Evolutionary conservation across 805 yeast genomes (phyloP), one percentile per base, ranked within the genome.

Genomic region (Lipomyces kockii): DNA sequence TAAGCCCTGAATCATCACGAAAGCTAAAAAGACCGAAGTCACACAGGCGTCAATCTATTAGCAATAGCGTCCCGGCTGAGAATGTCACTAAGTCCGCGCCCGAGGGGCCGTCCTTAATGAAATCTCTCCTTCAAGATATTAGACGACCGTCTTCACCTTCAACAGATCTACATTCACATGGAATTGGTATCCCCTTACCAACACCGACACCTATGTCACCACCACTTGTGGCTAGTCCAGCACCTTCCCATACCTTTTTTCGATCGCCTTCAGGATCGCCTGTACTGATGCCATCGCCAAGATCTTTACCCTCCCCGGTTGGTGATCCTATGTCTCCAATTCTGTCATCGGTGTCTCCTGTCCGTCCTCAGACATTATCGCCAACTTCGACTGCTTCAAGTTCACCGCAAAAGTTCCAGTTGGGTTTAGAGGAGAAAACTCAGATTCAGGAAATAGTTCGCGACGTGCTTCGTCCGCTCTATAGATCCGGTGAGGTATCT

Each of bases 371-470:
- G 22, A 14, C 55, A 35, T 46, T 37, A 20, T 27, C 62, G 37
- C 62, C 60, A 27, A 39, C 9, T 4, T 34, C 66, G n/a, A 39
- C 34, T 20, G 14, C 32, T 49, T 52, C 55, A 7, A 52, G 27
- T 22, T 35, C 60, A 29, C 49, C 60, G 55, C 60, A 20, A 52
- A 25, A 52, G 17, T 22, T 17, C 27, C 43, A 35, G 35, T 54
- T 67, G 35, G 62, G 65, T 29, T 53, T 62, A 17, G 72, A 65
- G 17, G 86, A 86, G 68, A 90, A 90, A 73, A 74, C 79, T 22
- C 77, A 79, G 43, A 83, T 90, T 17, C 95, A 90, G 74, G 80
- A 79, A 25, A 77, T 86, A 39, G 87, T 90, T 11, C 78, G 91
- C 53, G 79, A 82, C 22, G 81, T 79, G 22, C 74, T 90, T 59